phyloP scores from a whole-genome alignment of 441 rosid genomes.

The Cnidoscolus chayamansa region DNA sequence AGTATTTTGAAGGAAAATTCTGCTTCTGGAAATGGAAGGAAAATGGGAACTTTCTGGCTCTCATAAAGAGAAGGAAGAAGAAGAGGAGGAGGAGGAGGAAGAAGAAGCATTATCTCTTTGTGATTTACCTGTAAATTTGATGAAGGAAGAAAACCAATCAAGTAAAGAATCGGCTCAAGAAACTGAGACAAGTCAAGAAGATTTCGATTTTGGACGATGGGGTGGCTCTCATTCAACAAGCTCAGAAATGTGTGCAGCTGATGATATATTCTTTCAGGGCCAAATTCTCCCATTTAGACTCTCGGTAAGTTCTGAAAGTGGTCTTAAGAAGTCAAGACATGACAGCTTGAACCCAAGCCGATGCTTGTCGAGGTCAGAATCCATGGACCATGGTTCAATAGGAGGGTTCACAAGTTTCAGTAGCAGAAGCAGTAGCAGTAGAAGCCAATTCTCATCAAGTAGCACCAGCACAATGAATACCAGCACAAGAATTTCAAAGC shows the following conservation, averaged over 20 bases:
- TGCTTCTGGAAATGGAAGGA: conserved; percentile 24
- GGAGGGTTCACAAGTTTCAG: conserved; percentile 39
- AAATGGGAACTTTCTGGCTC: conserved; percentile 9
- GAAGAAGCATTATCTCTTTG: conserved; percentile 71
- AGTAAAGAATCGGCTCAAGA: conserved; percentile 15
- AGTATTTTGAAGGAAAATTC: conserved; percentile 29
- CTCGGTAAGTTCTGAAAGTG: conserved; percentile 52
- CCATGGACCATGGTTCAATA: conserved; percentile 44
- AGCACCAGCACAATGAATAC: no score
- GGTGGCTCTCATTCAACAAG: conserved; percentile 34
- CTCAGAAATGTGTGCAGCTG: conserved; percentile 77
- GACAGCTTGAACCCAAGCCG: conserved; percentile 21
- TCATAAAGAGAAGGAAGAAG: no score
- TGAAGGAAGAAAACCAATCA: conserved; percentile 23
- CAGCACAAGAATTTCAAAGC: conserved; percentile 3
- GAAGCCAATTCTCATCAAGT: conserved; percentile 39
- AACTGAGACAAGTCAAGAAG: conserved; percentile 31
- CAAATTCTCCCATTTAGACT: conserved; percentile 70
- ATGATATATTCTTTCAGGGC: conserved; percentile 80
- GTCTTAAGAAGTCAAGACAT: conserved; percentile 18
- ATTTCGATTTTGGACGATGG: conserved; percentile 61
- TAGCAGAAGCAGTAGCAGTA: conserved; percentile 50
- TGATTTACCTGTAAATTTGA: conserved; percentile 56
- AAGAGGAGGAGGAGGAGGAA: conserved; percentile 34
- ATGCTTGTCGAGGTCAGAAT: conserved; percentile 52